These are phyloP conservation scores for Echinosphaeria canescens DNA, from an alignment of 2,329 filamentous ascomycete genomes.

Conservation along the genomic window DNA sequence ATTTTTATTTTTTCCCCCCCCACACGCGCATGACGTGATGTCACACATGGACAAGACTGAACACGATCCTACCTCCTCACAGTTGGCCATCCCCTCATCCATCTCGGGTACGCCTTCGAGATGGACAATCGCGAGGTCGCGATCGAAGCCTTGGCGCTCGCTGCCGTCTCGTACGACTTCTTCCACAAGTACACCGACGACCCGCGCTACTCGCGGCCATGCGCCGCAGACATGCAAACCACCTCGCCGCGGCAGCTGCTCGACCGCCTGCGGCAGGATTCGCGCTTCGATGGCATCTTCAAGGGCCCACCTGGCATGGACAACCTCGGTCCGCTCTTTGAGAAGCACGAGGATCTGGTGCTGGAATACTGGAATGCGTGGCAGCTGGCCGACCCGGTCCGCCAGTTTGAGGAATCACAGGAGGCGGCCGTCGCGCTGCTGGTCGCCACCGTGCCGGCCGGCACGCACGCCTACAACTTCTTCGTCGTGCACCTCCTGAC, in stretches of 20 bases:
- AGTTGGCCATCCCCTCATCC: constrained; percentile 88
- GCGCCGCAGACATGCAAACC: constrained; percentile 26
- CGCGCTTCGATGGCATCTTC: constrained; percentile 46
- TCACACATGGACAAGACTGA: too few relatives aligned
- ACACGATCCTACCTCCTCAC: constrained; percentile 8
- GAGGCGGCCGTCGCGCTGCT: constrained; percentile 38
- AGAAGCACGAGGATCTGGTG: constrained; percentile 44
- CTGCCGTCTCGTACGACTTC: constrained; percentile 33
- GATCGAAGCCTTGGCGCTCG: constrained; percentile 67
- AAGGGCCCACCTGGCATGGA: constrained; percentile 34
- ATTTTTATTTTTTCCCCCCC: too few relatives aligned
- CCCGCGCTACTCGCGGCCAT: constrained; percentile 41
- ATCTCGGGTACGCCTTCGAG: constrained; percentile 86
- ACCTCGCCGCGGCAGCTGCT: constrained; percentile 50
- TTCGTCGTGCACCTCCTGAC: constrained; percentile 67
- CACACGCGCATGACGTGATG: too few relatives aligned
- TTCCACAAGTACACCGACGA: constrained; percentile 52
- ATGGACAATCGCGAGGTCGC: constrained; percentile 66
- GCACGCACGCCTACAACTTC: constrained; percentile 54
- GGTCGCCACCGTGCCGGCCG: constrained; percentile 33
- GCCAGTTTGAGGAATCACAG: constrained; percentile 55
- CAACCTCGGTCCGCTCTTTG: constrained; percentile 39
- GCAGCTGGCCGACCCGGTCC: constrained; percentile 43
- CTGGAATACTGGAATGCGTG: constrained; percentile 87
- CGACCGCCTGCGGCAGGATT: constrained; percentile 43